A percentile compares a stretch with the other conserved stretches of the same genome.
Conservation (phyloP, 768 basidiomycete species). For the Phanerochaete carnosa region DNA sequence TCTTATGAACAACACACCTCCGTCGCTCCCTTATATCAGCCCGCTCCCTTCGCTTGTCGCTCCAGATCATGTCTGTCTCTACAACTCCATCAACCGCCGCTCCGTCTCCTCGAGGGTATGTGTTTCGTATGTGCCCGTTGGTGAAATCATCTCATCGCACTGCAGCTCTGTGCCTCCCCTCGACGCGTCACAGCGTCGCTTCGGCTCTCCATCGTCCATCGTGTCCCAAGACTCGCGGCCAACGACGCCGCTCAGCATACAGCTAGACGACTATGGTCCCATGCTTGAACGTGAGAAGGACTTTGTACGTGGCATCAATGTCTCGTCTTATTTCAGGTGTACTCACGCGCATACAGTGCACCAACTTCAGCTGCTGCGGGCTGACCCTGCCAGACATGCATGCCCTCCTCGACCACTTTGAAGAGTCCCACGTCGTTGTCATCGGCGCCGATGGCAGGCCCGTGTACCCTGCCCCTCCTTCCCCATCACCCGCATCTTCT, state of each 20-base stretch:
- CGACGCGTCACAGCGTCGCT: neutral
- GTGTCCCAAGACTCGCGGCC: neutral
- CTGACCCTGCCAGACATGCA: constrained; percentile 44
- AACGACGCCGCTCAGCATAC: neutral
- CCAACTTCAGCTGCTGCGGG: constrained; percentile 49
- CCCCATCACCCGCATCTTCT: constrained; percentile 9
- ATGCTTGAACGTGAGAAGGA: constrained; percentile 11
- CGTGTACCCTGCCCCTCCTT: constrained; percentile 26
- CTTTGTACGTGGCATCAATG: constrained; percentile 4
- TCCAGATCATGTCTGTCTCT: neutral
- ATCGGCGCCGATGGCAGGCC: constrained; percentile 27
- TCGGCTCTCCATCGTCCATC: neutral
- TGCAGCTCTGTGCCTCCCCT: neutral
- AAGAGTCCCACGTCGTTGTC: constrained; percentile 37
- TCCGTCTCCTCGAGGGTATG: neutral
- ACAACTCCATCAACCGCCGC: neutral
- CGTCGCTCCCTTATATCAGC: neutral
- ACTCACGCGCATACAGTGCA: constrained; percentile 27
- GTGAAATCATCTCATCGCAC: neutral
- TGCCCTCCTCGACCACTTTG: constrained; percentile 49
- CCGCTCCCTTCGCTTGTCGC: neutral
- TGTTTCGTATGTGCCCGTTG: neutral
- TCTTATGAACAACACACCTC: neutral
- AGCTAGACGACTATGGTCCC: neutral
- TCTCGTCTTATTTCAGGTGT: neutral